Evolutionary conservation across 306 rosid species (phyloP), one percentile per base, ranked within the genome.

Genomic region (Gleditsia sinensis): DNA sequence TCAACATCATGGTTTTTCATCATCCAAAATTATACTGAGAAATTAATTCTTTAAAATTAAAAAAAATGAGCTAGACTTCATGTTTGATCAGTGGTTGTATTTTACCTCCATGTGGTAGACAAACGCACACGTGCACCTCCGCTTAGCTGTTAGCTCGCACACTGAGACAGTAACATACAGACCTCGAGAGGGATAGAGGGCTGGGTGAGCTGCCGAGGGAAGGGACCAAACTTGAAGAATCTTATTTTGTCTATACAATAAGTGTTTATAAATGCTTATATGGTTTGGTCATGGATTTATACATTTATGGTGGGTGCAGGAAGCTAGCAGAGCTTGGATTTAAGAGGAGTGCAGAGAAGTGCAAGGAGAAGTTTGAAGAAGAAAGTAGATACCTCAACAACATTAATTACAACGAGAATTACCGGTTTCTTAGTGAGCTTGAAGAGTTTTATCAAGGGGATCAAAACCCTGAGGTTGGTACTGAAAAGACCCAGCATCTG

Each of bases 291-390:
- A 54, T 79, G 85, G 82, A 66, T 71, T 25, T 69, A 56, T 78
- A 61, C 54, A 81, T 74, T 75, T 63, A 69, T 85, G 86, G 76
- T 76, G 82, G 72, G 73, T 48, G 77, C 97, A 91, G 98, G 89
- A 94, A 88, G 88, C 69, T 94, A 49, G 86, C 87, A 74, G 96
- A 94, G 84, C 68, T 85, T 71, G 98, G 96, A 3, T 88, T 88
- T 73, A 89, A 88, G 80, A 87, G 90, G 71, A 89, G 87, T 72
- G 94, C 92, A 4, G 97, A 91, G 37, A 94, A 88, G 43, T 94
- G 98, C 84, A 94, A 89, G 74, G 96, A 94, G 71, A 94, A 85
- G 75, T 91, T 86, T 72, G 98, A 94, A 84, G 97, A 91, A 67
- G 98, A 94, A 48, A 89, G 83, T 19, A 82, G 94, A 58, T 94